Percentiles rank a stretch among this genome's conserved stretches.
These are phyloP conservation scores for Calonectria multiphialidica DNA, from an alignment of 2,329 filamentous ascomycete species.

Conservation along the genomic window DNA sequence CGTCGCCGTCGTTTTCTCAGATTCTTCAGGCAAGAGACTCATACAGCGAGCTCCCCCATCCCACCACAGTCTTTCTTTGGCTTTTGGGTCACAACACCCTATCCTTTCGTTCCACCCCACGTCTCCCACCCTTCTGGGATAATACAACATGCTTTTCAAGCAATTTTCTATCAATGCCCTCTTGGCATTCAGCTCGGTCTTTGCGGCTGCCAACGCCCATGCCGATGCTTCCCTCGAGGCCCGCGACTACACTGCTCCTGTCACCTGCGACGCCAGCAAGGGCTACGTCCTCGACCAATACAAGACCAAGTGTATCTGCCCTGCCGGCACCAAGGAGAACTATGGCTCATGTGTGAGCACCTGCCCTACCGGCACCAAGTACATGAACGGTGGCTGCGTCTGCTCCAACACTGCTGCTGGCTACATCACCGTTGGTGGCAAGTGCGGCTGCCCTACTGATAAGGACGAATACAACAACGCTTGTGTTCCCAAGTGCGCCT, in stretches of 20 bases:
- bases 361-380: not conserved
- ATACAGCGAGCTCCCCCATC: not conserved
- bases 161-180: not conserved
- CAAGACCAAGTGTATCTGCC: not conserved
- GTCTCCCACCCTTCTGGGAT: not conserved
- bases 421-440: too few species aligned
- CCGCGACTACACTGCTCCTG: not conserved
- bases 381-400: not conserved
- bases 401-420: not conserved
- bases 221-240: not conserved
- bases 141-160: not conserved
- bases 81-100: not conserved
- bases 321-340: not conserved
- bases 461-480: not conserved
- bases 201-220: not conserved
- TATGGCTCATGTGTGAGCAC: not conserved
- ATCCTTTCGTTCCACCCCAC: not conserved
- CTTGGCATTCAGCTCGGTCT: slow-evolving; percentile 6
- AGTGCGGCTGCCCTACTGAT: not conserved
- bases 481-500: not conserved
- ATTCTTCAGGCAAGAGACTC: not conserved
- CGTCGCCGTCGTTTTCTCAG: not conserved
- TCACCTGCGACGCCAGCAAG: not conserved
- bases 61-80: not conserved
- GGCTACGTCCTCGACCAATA: not conserved